These are phyloP conservation scores for Saturnispora sanitii DNA, from an alignment of 805 yeast species.

Conservation along the genomic window DNA sequence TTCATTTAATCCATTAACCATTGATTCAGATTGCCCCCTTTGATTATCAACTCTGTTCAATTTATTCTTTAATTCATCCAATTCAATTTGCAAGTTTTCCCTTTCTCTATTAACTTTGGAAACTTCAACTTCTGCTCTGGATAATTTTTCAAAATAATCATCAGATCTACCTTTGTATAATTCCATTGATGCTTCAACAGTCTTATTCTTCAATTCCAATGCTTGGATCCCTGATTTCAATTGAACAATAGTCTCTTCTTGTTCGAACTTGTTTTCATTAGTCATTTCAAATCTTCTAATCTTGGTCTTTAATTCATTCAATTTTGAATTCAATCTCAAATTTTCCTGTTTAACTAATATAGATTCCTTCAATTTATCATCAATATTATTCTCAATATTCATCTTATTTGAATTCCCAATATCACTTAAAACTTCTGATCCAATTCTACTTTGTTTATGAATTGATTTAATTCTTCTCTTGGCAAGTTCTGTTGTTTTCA, in stretches of 20 bases:
- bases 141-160: constrained; percentile 61
- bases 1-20: constrained; percentile 42
- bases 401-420: background rate
- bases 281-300: constrained; percentile 23
- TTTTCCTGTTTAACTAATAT: constrained; percentile 26
- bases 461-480: constrained; percentile 8
- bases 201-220: constrained; percentile 43
- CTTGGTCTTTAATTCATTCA: constrained; percentile 29
- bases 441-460: constrained; percentile 7
- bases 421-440: constrained; percentile 5
- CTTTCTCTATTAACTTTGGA: constrained; percentile 55
- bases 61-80: constrained; percentile 39
- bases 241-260: constrained; percentile 31
- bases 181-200: constrained; percentile 44
- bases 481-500: constrained; percentile 6
- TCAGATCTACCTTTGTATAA: constrained; percentile 66
- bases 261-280: constrained; percentile 22
- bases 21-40: constrained; percentile 41
- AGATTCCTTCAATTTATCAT: constrained; percentile 19
- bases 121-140: constrained; percentile 68
- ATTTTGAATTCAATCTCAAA: constrained; percentile 26
- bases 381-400: constrained; percentile 7
- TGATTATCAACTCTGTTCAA: constrained; percentile 43
- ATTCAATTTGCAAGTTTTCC: constrained; percentile 40
- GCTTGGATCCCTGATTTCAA: constrained; percentile 50